Base-by-base conservation (phyloP, 2,329 filamentous ascomycete species). In the Diaporthe capsici region DNA sequence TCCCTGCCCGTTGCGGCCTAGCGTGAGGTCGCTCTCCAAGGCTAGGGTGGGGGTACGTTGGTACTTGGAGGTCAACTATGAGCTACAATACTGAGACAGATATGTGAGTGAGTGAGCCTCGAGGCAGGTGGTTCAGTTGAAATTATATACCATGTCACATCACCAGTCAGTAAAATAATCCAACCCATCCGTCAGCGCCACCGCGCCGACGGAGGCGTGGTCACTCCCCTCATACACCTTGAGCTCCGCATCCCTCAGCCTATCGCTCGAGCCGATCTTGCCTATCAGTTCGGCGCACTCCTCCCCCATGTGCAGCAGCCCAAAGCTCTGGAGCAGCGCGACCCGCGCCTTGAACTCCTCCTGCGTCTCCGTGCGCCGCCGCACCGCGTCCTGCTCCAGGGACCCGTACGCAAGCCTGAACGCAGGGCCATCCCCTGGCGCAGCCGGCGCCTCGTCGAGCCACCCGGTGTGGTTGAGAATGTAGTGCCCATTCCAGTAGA, bases 221-320 rank as follows among this genome's bases (percentile, higher is more conserved):
- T 81, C 80, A 71, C 78, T 76, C 17, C 79, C 79, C 3, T 28
- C 75, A 47, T 81, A 81, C 53, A 78, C 78, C 72, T 80, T 81
- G 13, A 81, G 49, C 65, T 75, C 74, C 6, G 78, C 76, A 75
- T 81, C 76, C 49, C 79, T 74, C 22, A 79, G 68, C 63, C 65
- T 77, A 8, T 74, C 58, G 25, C 76, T 80, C 8, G 65, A 76
- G 2, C 76, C 67, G 0, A 81, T 44, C 17, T 71, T 63, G 47
- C 78, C 67, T 28, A 75, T 80, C 73, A 81, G 37, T 9, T 78
- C 78, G 42, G 78, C 76, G 17, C 72, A 77, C 39, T 78, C 72
- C 37, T 77, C 79, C 6, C 75, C 76, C 77, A 79, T 79, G 13
- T 17, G 25, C 25, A 78, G 58, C 20, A 77, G 58, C 44, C 78